A percentile compares a stretch with the other conserved stretches of the same genome.
Evolutionary conservation across 768 basidiomycete species (phyloP).

Genomic region (Pleurotus salmoneostramineus): DNA sequence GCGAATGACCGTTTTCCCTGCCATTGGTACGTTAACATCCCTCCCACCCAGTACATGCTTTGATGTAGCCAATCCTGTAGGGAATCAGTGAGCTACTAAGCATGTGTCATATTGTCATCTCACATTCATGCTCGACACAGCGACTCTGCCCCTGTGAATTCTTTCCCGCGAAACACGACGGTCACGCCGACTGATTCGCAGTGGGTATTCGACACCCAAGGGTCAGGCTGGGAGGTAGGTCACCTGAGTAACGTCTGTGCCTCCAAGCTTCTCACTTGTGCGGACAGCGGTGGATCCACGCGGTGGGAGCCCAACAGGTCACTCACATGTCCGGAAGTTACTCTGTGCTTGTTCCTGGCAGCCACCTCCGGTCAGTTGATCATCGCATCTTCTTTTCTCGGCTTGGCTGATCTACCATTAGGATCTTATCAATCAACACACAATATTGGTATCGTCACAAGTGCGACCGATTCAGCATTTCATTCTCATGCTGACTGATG

Average conservation of each 20-base stretch:
- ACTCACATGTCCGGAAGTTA: slow-evolving; percentile 30
- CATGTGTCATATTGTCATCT: no score
- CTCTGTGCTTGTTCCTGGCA: slow-evolving; percentile 24
- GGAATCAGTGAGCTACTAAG: slow-evolving; percentile 16
- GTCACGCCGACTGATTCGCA: slow-evolving; percentile 19
- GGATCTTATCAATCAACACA: slow-evolving; percentile 36
- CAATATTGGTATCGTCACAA: slow-evolving; percentile 35
- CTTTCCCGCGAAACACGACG: slow-evolving; percentile 31
- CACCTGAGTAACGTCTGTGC: neutral
- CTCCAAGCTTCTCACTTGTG: neutral
- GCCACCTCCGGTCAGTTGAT: slow-evolving; percentile 19
- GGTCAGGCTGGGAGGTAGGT: slow-evolving; percentile 22
- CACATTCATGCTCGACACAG: slow-evolving; percentile 12
- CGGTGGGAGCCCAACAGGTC: slow-evolving; percentile 20
- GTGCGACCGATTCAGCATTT: slow-evolving; percentile 12
- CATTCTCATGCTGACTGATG: neutral
- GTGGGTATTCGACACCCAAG: slow-evolving; percentile 30
- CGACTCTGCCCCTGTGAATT: slow-evolving; percentile 36
- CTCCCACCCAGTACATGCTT: neutral
- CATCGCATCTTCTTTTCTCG: neutral
- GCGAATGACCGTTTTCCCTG: slow-evolving; percentile 21
- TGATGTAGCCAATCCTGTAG: slow-evolving; percentile 8
- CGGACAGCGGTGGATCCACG: slow-evolving; percentile 29
- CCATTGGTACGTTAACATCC: slow-evolving; percentile 19
- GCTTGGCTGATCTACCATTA: slow-evolving; percentile 8